Conservation (phyloP, 108 stramenopile genomes). For the Hondaea fermentalgiana region DNA sequence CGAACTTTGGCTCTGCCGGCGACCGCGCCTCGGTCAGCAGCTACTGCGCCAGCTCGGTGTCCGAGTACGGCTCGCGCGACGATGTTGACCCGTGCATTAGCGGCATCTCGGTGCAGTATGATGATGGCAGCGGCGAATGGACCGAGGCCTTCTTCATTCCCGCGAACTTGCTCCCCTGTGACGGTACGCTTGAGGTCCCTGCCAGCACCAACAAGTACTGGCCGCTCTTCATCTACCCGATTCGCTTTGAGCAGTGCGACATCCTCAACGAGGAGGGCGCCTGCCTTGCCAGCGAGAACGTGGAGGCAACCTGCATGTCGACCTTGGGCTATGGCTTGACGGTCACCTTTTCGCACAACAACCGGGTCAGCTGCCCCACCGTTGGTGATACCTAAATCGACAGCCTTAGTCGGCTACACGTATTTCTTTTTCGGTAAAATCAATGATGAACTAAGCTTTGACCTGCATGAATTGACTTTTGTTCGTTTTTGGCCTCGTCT, state of each 20-base stretch:
- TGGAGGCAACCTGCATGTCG: neutral
- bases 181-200: neutral
- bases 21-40: neutral
- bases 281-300: neutral
- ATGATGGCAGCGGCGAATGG: neutral
- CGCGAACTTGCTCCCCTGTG: neutral
- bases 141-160: neutral
- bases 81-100: neutral
- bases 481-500: too few relatives aligned
- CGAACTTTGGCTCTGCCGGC: neutral
- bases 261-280: neutral
- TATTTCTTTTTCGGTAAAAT: too few relatives aligned
- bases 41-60: neutral
- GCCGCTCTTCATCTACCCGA: neutral
- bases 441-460: too few relatives aligned
- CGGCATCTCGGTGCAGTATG: neutral
- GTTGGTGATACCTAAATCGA: neutral
- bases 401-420: too few relatives aligned
- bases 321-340: neutral
- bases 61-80: neutral
- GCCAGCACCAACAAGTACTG: neutral
- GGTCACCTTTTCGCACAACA: neutral
- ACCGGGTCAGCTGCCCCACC: neutral
- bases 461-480: too few relatives aligned
- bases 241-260: slow-evolving; percentile 1